phyloP scores from a whole-genome alignment of 768 basidiomycete genomes.

The Mycena capillaripes region DNA sequence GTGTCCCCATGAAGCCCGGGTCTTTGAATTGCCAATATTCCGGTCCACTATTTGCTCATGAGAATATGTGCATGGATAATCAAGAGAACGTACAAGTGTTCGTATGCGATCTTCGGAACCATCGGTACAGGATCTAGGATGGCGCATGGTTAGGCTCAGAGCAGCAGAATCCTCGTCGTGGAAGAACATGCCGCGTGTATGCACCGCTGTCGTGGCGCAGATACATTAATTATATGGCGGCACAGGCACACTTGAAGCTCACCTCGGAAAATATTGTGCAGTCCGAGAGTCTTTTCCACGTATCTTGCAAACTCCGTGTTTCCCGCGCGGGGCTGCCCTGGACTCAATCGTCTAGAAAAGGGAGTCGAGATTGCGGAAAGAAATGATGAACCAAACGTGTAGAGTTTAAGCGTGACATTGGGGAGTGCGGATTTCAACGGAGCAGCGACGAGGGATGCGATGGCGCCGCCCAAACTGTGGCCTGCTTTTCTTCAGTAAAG shows the following conservation, averaged over 20 bases:
- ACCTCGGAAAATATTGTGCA: slow-evolving; percentile 12
- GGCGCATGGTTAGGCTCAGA: not conserved
- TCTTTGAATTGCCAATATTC: too few relatives aligned
- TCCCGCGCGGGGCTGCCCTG: slow-evolving; percentile 13
- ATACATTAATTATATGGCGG: not conserved
- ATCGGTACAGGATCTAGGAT: slow-evolving; percentile 8
- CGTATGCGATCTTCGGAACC: not conserved
- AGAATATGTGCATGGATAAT: too few relatives aligned
- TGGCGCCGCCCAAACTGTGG: not conserved
- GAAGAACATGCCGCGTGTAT: not conserved
- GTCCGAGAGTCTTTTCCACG: not conserved
- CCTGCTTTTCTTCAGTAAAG: too few relatives aligned
- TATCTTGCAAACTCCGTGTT: not conserved
- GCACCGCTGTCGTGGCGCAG: not conserved
- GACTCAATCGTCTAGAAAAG: not conserved
- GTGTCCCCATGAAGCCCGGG: too few relatives aligned
- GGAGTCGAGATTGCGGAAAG: not conserved
- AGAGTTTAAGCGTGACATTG: not conserved
- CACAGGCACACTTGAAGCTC: not conserved
- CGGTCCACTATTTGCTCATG: too few relatives aligned
- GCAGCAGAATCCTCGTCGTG: too few relatives aligned
- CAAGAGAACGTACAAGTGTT: slow-evolving; percentile 4
- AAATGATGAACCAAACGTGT: not conserved
- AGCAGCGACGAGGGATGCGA: not conserved
- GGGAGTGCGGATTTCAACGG: not conserved